Conservation (phyloP, 1,284 basidiomycete species). For the Moniliophthora roreri region DNA sequence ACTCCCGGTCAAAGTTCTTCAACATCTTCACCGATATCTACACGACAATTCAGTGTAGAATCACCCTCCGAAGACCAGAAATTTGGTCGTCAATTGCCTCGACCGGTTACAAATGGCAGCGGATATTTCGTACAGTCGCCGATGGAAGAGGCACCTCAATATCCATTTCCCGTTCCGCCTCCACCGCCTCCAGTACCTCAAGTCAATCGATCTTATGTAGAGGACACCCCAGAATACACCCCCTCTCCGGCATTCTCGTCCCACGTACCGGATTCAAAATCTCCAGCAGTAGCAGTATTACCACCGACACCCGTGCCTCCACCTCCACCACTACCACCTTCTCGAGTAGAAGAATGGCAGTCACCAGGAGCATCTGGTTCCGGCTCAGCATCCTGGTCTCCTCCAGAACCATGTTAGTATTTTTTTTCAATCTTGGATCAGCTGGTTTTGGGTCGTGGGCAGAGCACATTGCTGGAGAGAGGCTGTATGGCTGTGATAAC, state of each 20-base stretch:
- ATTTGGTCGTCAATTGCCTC: conserved; percentile 1
- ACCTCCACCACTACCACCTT: background rate
- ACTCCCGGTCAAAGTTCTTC: no score
- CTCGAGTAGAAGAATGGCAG: background rate
- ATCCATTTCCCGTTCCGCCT: background rate
- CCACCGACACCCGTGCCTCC: background rate
- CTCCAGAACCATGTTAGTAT: conserved; percentile 3
- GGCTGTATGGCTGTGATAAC: background rate
- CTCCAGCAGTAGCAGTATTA: background rate
- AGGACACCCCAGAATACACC: background rate
- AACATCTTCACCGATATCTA: background rate
- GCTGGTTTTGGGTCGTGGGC: background rate
- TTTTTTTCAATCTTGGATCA: background rate
- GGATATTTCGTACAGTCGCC: background rate
- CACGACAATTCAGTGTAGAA: background rate
- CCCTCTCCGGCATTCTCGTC: background rate
- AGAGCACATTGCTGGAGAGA: background rate
- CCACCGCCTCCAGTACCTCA: background rate
- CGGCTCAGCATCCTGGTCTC: background rate
- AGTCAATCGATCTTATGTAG: background rate
- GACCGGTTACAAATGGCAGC: background rate
- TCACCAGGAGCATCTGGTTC: conserved; percentile 3
- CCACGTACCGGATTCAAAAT: background rate
- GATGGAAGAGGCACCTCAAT: background rate
- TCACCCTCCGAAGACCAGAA: background rate